These are phyloP conservation scores for Yamadazyma sp. DNA, from an alignment of 1,139 yeast genomes.

Conservation along the genomic window DNA sequence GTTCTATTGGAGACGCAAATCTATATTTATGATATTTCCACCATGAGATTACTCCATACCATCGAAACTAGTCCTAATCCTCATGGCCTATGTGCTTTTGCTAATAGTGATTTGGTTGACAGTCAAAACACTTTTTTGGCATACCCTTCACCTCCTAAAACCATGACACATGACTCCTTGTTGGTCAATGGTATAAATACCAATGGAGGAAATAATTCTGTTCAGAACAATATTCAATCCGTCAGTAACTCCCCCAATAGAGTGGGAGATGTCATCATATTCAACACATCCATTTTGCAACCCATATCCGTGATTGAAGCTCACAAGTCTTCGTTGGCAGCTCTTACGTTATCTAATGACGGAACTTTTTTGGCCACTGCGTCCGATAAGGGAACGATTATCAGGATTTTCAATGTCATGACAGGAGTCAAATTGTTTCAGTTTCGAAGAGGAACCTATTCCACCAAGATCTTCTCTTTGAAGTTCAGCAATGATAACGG, in stretches of 20 bases:
- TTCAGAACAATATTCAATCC: slow-evolving; percentile 43
- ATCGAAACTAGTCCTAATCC: slow-evolving; percentile 81
- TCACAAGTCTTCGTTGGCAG: slow-evolving; percentile 82
- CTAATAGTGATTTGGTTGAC: slow-evolving; percentile 49
- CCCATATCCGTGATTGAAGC: slow-evolving; percentile 92
- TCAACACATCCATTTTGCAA: slow-evolving; percentile 72
- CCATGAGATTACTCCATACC: slow-evolving; percentile 85
- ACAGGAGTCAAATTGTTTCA: slow-evolving; percentile 83
- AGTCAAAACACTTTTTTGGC: slow-evolving; percentile 67
- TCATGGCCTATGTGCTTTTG: slow-evolving; percentile 59
- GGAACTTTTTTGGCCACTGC: slow-evolving; percentile 90
- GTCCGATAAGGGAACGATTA: slow-evolving; percentile 91
- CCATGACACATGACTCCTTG: slow-evolving; percentile 44
- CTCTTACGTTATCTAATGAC: slow-evolving; percentile 72
- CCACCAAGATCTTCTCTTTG: slow-evolving; percentile 82
- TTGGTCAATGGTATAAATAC: slow-evolving; percentile 45
- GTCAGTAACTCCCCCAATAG: slow-evolving; percentile 48
- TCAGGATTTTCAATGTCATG: slow-evolving; percentile 82
- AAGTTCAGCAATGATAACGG: slow-evolving; percentile 75
- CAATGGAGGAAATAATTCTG: slow-evolving; percentile 45
- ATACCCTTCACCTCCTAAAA: slow-evolving; percentile 79
- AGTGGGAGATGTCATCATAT: slow-evolving; percentile 87
- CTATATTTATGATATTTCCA: slow-evolving; percentile 82
- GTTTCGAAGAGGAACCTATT: slow-evolving; percentile 92
- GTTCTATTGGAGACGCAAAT: slow-evolving; percentile 84